Conservation (phyloP, 805 yeast genomes). For the Allodekkera sacchari region DNA sequence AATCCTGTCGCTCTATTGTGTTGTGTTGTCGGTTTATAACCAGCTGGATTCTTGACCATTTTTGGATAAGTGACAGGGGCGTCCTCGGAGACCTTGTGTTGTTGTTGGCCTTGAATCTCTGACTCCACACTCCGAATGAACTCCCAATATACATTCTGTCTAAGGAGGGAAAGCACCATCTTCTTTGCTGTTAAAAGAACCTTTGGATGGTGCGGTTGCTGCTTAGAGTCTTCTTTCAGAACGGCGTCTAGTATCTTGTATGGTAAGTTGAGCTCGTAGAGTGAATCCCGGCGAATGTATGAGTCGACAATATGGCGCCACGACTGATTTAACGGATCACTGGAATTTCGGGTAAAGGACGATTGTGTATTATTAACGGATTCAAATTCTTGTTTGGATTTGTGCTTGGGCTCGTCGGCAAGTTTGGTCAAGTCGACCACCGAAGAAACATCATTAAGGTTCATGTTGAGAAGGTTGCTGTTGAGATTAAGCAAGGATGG, state of each 20-base stretch:
- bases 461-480: slow-evolving; percentile 1
- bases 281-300: slow-evolving; percentile 35
- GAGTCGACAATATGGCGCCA: slow-evolving; percentile 26
- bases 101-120: too few relatives aligned
- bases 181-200: slow-evolving; percentile 11
- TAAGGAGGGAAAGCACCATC: slow-evolving; percentile 10
- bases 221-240: slow-evolving; percentile 15
- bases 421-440: slow-evolving; percentile 1
- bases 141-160: slow-evolving; percentile 15
- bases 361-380: neutral
- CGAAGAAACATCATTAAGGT: slow-evolving; percentile 2
- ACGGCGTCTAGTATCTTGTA: slow-evolving; percentile 25
- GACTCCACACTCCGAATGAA: slow-evolving; percentile 10
- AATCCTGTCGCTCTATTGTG: slow-evolving; percentile 2
- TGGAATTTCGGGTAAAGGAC: neutral
- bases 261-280: slow-evolving; percentile 42
- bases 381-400: neutral
- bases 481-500: too few relatives aligned
- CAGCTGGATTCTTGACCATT: too few relatives aligned
- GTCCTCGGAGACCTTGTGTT: too few relatives aligned
- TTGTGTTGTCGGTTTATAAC: too few relatives aligned
- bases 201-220: slow-evolving; percentile 11
- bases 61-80: too few relatives aligned
- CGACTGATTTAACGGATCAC: slow-evolving; percentile 1
- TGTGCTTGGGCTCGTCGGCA: neutral